A percentile compares a stretch with the other conserved stretches of the same genome.
Evolutionary conservation across 2,329 filamentous ascomycete genomes (phyloP).

Genomic region (Dothistroma pini): DNA sequence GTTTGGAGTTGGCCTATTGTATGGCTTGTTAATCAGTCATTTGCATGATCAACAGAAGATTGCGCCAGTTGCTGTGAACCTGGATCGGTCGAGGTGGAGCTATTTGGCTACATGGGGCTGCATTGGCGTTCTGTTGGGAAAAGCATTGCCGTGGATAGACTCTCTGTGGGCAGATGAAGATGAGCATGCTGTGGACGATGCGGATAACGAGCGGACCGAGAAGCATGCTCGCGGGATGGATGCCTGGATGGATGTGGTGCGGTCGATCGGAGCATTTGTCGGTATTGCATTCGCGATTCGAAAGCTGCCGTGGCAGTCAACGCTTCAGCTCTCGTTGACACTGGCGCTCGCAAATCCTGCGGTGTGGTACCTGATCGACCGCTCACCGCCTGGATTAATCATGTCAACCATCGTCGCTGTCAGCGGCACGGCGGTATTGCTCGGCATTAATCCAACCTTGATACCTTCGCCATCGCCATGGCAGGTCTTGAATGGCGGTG

Average conservation of each 20-base stretch:
- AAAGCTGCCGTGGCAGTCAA: conserved; percentile 88
- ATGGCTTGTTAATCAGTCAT: conserved; percentile 76
- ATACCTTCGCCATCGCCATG: conserved; percentile 63
- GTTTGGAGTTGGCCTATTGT: conserved; percentile 75
- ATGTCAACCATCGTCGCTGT: conserved; percentile 72
- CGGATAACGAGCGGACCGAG: conserved; percentile 10
- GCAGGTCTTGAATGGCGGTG: conserved; percentile 30
- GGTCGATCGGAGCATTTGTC: conserved; percentile 67
- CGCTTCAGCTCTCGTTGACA: conserved; percentile 85
- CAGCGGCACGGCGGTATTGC: conserved; percentile 67
- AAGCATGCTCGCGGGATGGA: conserved; percentile 19
- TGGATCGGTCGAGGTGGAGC: conserved; percentile 55
- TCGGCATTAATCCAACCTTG: conserved; percentile 73
- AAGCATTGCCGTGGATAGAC: conserved; percentile 80
- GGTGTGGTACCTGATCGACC: conserved; percentile 94
- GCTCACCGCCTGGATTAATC: conserved; percentile 77
- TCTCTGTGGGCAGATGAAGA: conserved; percentile 60
- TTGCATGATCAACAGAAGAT: conserved; percentile 68
- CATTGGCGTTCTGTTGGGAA: conserved; percentile 72
- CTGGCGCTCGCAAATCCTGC: conserved; percentile 89
- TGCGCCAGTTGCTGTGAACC: conserved; percentile 58
- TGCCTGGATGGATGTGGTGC: conserved; percentile 67
- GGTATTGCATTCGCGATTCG: conserved; percentile 79
- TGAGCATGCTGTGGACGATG: conserved; percentile 37
- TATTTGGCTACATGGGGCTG: conserved; percentile 81